Conservation (phyloP, 169 alveolate genomes). For the Babesia bovis region DNA sequence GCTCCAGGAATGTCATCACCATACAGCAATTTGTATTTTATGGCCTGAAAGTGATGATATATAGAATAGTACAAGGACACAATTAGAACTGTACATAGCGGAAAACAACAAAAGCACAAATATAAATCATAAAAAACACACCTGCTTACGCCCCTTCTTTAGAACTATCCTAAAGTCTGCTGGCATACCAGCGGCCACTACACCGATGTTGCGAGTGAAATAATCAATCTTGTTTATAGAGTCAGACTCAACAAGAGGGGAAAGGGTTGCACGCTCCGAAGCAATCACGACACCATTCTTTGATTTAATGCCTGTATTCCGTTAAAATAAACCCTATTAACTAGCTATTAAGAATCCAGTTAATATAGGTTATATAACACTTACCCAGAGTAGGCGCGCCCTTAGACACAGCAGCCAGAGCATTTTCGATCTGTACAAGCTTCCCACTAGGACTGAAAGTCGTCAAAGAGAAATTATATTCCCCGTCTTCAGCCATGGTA, state of each 20-base stretch:
- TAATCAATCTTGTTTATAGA: conserved; percentile 90
- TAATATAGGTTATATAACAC: neutral
- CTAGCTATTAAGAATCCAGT: neutral
- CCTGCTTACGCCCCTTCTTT: conserved; percentile 84
- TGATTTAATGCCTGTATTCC: conserved; percentile 86
- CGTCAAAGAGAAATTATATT: conserved; percentile 90
- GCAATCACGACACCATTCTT: conserved; percentile 96
- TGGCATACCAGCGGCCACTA: conserved; percentile 96
- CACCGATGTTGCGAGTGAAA: conserved; percentile 89
- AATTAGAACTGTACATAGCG: neutral
- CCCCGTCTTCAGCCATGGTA: conserved; percentile 84
- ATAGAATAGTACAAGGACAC: neutral
- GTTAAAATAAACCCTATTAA: neutral
- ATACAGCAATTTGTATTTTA: conserved; percentile 86
- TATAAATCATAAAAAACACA: conserved; percentile 24
- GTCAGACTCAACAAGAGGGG: conserved; percentile 90
- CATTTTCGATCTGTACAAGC: conserved; percentile 95
- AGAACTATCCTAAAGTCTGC: conserved; percentile 96
- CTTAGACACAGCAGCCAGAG: conserved; percentile 93
- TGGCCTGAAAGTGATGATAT: conserved; percentile 66
- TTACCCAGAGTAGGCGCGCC: conserved; percentile 94
- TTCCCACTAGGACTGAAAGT: conserved; percentile 96
- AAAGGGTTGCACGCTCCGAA: conserved; percentile 89
- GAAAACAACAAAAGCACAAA: neutral
- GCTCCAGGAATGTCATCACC: conserved; percentile 93